Evolutionary conservation across 2,329 filamentous ascomycete genomes (phyloP).

Genomic region (Paramyrothecium sp.): DNA sequence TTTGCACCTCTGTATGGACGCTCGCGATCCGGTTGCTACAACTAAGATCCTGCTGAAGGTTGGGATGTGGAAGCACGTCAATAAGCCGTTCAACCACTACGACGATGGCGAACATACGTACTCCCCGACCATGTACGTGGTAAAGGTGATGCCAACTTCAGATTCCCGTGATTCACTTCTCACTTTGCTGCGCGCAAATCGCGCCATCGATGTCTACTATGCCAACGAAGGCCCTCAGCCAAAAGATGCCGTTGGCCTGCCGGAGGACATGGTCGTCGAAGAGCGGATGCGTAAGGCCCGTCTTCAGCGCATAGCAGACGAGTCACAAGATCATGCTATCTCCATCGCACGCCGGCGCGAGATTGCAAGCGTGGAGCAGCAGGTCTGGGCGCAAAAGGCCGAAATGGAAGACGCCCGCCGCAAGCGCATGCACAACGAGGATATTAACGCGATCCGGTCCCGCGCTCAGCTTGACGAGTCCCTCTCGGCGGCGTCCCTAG

Average conservation of each 20-base stretch:
- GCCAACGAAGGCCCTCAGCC: constrained; percentile 53
- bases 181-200: constrained; percentile 48
- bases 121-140: constrained; percentile 64
- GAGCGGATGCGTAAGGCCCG: constrained; percentile 51
- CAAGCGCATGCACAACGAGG: constrained; percentile 42
- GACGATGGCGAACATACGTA: constrained; percentile 54
- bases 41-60: constrained; percentile 59
- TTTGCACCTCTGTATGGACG: constrained; percentile 60
- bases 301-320: constrained; percentile 40
- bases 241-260: constrained; percentile 50
- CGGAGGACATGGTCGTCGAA: constrained; percentile 44
- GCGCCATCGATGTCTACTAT: constrained; percentile 53
- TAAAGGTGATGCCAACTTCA: constrained; percentile 40
- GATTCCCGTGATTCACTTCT: constrained; percentile 42
- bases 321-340: constrained; percentile 48
- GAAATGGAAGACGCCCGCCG: constrained; percentile 52
- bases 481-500: constrained; percentile 27
- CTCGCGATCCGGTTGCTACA: constrained; percentile 51
- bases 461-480: constrained; percentile 47
- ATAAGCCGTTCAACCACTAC: constrained; percentile 57
- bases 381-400: constrained; percentile 46
- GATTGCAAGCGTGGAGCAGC: constrained; percentile 48
- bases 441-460: constrained; percentile 41
- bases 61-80: constrained; percentile 64
- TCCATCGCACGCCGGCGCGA: constrained; percentile 49